A percentile compares a stretch with the other conserved stretches of the same genome.
phyloP scores from a whole-genome alignment of 2,329 filamentous ascomycete species.

The Aspergillus eucalypticola region DNA sequence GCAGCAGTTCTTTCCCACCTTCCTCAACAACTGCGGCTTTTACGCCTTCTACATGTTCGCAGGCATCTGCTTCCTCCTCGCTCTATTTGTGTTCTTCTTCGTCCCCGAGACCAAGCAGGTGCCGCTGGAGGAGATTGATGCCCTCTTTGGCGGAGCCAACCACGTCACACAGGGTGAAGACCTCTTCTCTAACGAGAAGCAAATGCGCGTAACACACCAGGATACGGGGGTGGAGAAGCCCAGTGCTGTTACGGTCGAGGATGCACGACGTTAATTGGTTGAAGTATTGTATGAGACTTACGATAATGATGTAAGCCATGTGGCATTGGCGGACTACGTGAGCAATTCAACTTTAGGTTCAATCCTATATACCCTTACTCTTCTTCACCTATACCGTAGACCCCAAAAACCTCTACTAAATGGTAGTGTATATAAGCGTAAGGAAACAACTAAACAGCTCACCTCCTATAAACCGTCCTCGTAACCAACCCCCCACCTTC shows the following conservation, averaged over 20 bases:
- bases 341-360: neutral
- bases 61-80: slow-evolving; percentile 54
- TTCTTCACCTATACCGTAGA: neutral
- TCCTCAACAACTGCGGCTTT: slow-evolving; percentile 60
- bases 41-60: slow-evolving; percentile 60
- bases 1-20: slow-evolving; percentile 70
- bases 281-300: too few species aligned
- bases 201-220: slow-evolving; percentile 9
- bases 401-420: too few species aligned
- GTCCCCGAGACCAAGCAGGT: slow-evolving; percentile 55
- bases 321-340: neutral
- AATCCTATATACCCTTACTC: neutral
- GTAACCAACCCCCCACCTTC: neutral
- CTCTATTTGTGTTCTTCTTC: slow-evolving; percentile 53
- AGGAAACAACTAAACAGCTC: neutral
- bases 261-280: slow-evolving; percentile 8
- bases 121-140: slow-evolving; percentile 41
- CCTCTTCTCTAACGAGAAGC: slow-evolving; percentile 30
- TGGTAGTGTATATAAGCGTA: too few species aligned
- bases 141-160: slow-evolving; percentile 40
- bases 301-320: neutral
- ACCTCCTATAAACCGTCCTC: slow-evolving; percentile 1
- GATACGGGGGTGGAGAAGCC: slow-evolving; percentile 18
- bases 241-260: slow-evolving; percentile 25
- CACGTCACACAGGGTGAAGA: slow-evolving; percentile 38